These are phyloP conservation scores for Tylopilus sp. DNA, from an alignment of 768 basidiomycete genomes.

Conservation along the genomic window DNA sequence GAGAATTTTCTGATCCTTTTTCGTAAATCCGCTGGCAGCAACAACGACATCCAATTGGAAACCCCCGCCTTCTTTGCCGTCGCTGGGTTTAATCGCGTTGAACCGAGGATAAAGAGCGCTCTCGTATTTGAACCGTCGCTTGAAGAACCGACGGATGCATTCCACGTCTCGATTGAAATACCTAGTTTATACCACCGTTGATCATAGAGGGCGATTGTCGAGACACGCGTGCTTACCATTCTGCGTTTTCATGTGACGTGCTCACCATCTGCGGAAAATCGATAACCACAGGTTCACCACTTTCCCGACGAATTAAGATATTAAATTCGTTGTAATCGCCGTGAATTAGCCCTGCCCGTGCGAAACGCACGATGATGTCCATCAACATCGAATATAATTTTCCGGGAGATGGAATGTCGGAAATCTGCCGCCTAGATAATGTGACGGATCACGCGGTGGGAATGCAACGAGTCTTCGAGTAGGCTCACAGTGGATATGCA, in stretches of 20 bases:
- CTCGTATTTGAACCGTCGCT: conserved; percentile 88
- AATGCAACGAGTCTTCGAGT: not conserved
- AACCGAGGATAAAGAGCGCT: conserved; percentile 86
- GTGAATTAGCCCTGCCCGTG: conserved; percentile 92
- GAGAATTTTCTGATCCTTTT: conserved; percentile 75
- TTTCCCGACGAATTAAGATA: conserved; percentile 82
- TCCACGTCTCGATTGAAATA: conserved; percentile 99
- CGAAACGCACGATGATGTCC: conserved; percentile 95
- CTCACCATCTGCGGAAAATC: conserved; percentile 99
- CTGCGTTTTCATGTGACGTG: conserved; percentile 94
- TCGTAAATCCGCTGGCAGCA: conserved; percentile 89
- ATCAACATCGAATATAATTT: conserved; percentile 88
- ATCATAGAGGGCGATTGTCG: conserved; percentile 10
- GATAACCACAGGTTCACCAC: conserved; percentile 81
- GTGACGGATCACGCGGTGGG: not conserved
- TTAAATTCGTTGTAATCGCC: conserved; percentile 99
- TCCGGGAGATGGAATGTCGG: conserved; percentile 79
- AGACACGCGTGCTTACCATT: conserved; percentile 59
- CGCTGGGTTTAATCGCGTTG: conserved; percentile 38
- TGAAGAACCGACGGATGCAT: conserved; percentile 92
- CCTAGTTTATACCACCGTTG: conserved; percentile 44
- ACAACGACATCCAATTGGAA: conserved; percentile 89
- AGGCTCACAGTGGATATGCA: conserved; percentile 83
- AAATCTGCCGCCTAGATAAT: conserved; percentile 72
- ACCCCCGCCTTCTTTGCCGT: conserved; percentile 39